Evolutionary conservation across 345 rosid species (phyloP), one percentile per base, ranked within the genome.

Genomic region (Dipteronia dyeriana): DNA sequence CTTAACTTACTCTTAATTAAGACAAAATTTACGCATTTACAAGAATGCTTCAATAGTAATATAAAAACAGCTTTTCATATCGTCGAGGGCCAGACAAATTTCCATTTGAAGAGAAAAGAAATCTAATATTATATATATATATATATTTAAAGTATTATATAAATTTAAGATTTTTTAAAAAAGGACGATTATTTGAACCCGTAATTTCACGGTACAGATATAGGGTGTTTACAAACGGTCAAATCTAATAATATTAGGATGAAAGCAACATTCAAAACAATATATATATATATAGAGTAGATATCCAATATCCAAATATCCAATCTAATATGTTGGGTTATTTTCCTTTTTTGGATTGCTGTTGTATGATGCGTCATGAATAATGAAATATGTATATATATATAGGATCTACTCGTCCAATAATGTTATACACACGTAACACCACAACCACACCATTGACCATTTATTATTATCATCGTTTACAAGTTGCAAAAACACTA

Each of bases 181-280:
- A 26, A 26, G 26, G 26, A 1, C 26, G 26, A 26, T 26, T 1
- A 26, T 1, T 26, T 1, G 26, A 26, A 26, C 26, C 1, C 26
- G 26, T 26, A 26, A 26, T 1, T 1, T 26, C 1, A 26, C 26
- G 26, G 26, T 26, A 1, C 26, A 26, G 26, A 1, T 1, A 26
- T 26, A 1, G 1, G 26, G 1, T 1, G 26, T 26, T 26, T 26
- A 26, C 26, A 1, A 26, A 1, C 26, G 26, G 26, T 26, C 26
- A 34, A 34, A 34, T 34, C 38, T 34, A 34, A 34, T 56, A 16
- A 39, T 31, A 47, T 43, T 53, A 3, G 7, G 39, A 53, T 39
- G 66, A 65, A 70, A 70, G 80, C 65, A 63, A 68, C 79, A 57
- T 56, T n/a, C n/a, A 56, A 56, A 56, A 56, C n/a, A 2, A 56